Conservation (phyloP, 257 asterid species). For the Solanum habrochaites region DNA sequence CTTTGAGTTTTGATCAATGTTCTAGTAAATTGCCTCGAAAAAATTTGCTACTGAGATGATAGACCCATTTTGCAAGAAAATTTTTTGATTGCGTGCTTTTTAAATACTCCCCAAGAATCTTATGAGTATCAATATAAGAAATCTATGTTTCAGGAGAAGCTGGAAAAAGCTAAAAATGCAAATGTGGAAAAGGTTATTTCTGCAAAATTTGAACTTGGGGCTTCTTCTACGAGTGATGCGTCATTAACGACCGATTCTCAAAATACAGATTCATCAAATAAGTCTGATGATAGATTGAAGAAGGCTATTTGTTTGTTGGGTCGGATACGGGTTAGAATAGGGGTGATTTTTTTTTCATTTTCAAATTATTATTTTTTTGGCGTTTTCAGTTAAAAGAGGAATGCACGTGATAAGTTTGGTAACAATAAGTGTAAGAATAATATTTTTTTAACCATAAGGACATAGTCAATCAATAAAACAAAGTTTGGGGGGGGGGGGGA, state of each 20-base stretch:
- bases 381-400: too few relatives aligned
- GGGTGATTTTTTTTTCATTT: too few relatives aligned
- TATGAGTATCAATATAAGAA: constrained; percentile 1
- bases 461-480: background rate
- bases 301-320: background rate
- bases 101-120: background rate
- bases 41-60: background rate
- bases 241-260: background rate
- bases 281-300: background rate
- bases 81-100: background rate
- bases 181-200: background rate
- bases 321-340: too few relatives aligned
- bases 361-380: too few relatives aligned
- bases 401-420: too few relatives aligned
- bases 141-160: background rate
- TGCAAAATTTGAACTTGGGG: background rate
- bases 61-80: background rate
- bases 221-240: background rate
- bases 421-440: too few relatives aligned
- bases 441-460: too few relatives aligned
- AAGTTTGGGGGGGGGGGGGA: too few relatives aligned
- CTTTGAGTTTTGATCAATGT: background rate
- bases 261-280: background rate
- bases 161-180: background rate
- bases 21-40: background rate